Evolutionary conservation across 306 rosid genomes (phyloP), one percentile per base, ranked within the genome.

Genomic region (Quercus robur): DNA sequence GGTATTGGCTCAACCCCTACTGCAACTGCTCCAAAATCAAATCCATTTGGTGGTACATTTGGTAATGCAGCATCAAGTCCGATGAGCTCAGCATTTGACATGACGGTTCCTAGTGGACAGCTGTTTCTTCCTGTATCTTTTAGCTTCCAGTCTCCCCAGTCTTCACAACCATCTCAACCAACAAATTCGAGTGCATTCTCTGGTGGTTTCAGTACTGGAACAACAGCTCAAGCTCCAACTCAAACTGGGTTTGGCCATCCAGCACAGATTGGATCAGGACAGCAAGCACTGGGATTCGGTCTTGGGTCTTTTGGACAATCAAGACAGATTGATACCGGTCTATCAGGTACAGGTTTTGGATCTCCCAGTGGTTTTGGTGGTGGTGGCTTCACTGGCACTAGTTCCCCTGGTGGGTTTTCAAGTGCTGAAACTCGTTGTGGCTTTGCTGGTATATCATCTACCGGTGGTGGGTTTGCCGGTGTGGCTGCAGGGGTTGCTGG

Each of bases 291-390:
- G 61, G 97, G 99, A 63, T 93, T 93, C 56, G 99, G 90, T 82
- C 94, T 95, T 56, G 96, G 99, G 85, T 55, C 82, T 84, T 95
- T 95, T 81, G 99, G 99, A 79, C 98, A 93, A 80, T 95, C 98
- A 67, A 91, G 99, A 79, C 98, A 95, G 78, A 87, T 91, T 84
- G 98, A 94, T 31, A 75, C 87, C 52, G 84, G 84, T 88, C 71
- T 85, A 49, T 86, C 85, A 17, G 97, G 94, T 69, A 59, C 81
- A 80, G 85, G 88, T 79, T 84, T 89, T 77, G 93, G 85, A 41
- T 74, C 97, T 79, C 85, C 92, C 56, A 75, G 83, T 68, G 85
- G 91, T 74, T 85, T 85, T 85, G 54, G 54, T 49, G 93, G 94
- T 33, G 80, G 89, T 67, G 91, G 90, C 54, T 49, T 49, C 54